A percentile compares a stretch with the other conserved stretches of the same genome.
Evolutionary conservation across 1,284 basidiomycete genomes (phyloP).

Genomic region (Ceratobasidium papillatum): DNA sequence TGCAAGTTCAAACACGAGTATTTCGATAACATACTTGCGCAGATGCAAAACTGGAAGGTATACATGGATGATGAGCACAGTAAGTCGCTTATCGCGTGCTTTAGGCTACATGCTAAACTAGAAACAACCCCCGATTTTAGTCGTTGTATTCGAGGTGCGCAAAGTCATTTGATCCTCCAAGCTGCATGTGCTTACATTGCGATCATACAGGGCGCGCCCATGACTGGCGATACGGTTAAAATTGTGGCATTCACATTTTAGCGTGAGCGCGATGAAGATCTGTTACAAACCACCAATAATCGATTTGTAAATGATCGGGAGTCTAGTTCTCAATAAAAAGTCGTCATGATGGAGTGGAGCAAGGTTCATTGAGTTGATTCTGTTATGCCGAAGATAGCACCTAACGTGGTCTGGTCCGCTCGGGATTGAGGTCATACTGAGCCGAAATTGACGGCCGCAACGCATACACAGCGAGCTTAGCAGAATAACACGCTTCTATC

Average conservation of each 20-base stretch:
- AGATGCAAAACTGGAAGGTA: background rate
- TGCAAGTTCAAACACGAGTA: background rate
- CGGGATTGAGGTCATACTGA: background rate
- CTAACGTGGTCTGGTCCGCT: background rate
- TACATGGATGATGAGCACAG: background rate
- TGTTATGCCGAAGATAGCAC: background rate
- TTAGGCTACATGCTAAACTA: background rate
- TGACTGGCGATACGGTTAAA: background rate
- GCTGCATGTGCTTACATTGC: background rate
- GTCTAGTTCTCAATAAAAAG: background rate
- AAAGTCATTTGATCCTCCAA: background rate
- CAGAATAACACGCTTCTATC: too few relatives aligned
- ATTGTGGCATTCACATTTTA: background rate
- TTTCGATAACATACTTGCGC: background rate
- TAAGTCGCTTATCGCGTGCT: background rate
- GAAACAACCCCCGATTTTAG: background rate
- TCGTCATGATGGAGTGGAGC: slow-evolving; percentile 1
- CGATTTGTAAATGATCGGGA: background rate
- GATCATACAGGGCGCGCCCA: background rate
- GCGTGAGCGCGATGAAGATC: background rate
- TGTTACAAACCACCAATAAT: background rate
- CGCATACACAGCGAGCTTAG: background rate
- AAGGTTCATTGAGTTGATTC: background rate
- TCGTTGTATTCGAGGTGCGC: background rate
- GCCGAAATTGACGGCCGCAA: background rate